phyloP scores from a whole-genome alignment of 495 filamentous ascomycete genomes.

The Pseudoneurospora amorphoporcata region DNA sequence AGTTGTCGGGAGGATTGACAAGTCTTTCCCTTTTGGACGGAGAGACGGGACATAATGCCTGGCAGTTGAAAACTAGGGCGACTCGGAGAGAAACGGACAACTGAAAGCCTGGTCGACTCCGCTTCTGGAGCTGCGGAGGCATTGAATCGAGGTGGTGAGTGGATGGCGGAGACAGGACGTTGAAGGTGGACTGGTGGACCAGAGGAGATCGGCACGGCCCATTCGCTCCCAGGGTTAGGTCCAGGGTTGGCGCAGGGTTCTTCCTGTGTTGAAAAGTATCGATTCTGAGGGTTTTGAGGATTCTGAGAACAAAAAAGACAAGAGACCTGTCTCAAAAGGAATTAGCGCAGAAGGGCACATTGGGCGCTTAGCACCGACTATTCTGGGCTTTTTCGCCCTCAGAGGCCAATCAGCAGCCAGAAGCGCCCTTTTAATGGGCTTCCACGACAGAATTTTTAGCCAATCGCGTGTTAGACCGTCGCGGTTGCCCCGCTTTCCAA shows the following conservation, averaged over 20 bases:
- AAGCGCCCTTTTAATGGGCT: constrained; percentile 9
- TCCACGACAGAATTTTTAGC: constrained; percentile 24
- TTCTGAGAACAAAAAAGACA: neutral
- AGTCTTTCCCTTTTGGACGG: neutral
- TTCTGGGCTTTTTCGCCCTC: constrained; percentile 3
- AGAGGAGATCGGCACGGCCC: neutral
- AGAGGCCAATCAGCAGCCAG: constrained; percentile 15
- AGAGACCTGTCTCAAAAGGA: neutral
- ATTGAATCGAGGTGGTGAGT: neutral
- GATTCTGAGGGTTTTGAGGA: neutral
- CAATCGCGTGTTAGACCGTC: constrained; percentile 13
- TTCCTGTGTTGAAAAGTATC: neutral
- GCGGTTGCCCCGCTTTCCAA: neutral
- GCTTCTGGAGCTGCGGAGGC: neutral
- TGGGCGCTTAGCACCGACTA: constrained; percentile 24
- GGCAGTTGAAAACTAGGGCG: neutral
- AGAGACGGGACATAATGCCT: neutral
- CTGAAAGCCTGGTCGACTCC: neutral
- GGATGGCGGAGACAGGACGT: neutral
- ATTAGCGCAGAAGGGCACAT: neutral
- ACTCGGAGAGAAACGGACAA: neutral
- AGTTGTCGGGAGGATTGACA: neutral
- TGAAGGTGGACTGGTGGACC: neutral
- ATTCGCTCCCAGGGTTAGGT: neutral
- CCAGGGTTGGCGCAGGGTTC: neutral